Conservation (phyloP, 768 basidiomycete species). For the Leccinum imitatum region DNA sequence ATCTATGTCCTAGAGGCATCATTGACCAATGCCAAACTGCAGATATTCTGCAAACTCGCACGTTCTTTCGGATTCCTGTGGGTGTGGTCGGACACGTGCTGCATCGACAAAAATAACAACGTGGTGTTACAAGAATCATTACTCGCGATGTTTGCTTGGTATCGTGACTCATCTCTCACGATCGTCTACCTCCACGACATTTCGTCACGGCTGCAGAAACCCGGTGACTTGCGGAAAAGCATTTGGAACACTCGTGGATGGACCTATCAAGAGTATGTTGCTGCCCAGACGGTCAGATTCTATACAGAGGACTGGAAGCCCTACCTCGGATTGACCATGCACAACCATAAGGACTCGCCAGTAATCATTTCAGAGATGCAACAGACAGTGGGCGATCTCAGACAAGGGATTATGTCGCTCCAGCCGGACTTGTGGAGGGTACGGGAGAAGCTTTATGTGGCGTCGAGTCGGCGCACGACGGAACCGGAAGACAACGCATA, state of each 20-base stretch:
- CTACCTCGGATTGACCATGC: not conserved
- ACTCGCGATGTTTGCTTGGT: not conserved
- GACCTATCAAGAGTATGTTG: not conserved
- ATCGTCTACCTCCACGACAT: not conserved
- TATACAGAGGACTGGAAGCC: not conserved
- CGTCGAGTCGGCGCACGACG: not conserved
- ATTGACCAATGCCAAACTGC: not conserved
- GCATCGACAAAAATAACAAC: not conserved
- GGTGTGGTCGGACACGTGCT: not conserved
- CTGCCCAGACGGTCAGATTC: not conserved
- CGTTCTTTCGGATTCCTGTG: not conserved
- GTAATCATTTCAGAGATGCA: not conserved
- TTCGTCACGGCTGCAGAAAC: not conserved
- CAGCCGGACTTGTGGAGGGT: not conserved
- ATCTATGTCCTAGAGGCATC: not conserved
- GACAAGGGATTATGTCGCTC: not conserved
- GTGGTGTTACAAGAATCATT: not conserved
- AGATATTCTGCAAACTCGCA: not conserved
- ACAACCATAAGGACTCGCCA: not conserved
- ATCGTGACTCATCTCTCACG: not conserved
- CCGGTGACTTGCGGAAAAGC: not conserved
- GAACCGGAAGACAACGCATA: not conserved
- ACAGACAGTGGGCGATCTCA: not conserved
- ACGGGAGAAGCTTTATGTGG: not conserved
- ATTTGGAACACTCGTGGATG: not conserved